Evolutionary conservation across 352 stramenopile species (phyloP).

Genomic region (Peronospora destructor): DNA sequence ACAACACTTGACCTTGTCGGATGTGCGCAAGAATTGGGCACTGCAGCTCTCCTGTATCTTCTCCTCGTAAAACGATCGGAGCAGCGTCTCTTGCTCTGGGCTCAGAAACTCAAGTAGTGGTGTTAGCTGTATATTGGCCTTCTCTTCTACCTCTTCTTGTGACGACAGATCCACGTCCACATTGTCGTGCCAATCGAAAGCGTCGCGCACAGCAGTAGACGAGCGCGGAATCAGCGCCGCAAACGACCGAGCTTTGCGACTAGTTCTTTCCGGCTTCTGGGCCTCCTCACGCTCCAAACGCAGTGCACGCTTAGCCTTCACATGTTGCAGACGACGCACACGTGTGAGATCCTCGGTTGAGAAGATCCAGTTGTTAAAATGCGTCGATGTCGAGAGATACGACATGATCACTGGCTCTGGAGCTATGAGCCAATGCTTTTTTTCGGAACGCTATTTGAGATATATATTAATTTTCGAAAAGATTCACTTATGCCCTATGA

Average conservation of each 20-base stretch:
- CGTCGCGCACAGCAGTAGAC: conserved; percentile 50
- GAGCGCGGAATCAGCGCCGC: conserved; percentile 61
- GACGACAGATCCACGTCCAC: conserved; percentile 39
- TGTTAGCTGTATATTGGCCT: conserved; percentile 39
- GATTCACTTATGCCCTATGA: not conserved
- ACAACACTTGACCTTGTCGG: conserved; percentile 83
- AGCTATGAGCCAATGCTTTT: not conserved
- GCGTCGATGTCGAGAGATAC: conserved; percentile 78
- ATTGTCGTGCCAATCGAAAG: conserved; percentile 73
- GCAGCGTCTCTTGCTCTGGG: conserved; percentile 50
- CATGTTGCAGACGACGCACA: conserved; percentile 49
- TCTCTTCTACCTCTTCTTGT: conserved; percentile 46
- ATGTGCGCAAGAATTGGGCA: conserved; percentile 73
- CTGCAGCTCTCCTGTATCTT: conserved; percentile 83
- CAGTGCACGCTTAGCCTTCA: conserved; percentile 57
- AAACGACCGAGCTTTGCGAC: conserved; percentile 73
- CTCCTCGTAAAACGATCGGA: conserved; percentile 70
- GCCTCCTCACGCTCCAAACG: conserved; percentile 52
- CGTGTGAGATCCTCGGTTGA: conserved; percentile 47
- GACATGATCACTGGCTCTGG: conserved; percentile 37
- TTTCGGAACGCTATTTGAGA: too few relatives aligned
- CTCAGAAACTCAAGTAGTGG: conserved; percentile 55
- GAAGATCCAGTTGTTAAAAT: conserved; percentile 89
- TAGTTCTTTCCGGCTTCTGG: conserved; percentile 23
- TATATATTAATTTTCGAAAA: conserved; percentile 6